A percentile compares a stretch with the other conserved stretches of the same genome.
These are phyloP conservation scores for Auriscalpium vulgare DNA, from an alignment of 768 basidiomycete species.

Conservation along the genomic window DNA sequence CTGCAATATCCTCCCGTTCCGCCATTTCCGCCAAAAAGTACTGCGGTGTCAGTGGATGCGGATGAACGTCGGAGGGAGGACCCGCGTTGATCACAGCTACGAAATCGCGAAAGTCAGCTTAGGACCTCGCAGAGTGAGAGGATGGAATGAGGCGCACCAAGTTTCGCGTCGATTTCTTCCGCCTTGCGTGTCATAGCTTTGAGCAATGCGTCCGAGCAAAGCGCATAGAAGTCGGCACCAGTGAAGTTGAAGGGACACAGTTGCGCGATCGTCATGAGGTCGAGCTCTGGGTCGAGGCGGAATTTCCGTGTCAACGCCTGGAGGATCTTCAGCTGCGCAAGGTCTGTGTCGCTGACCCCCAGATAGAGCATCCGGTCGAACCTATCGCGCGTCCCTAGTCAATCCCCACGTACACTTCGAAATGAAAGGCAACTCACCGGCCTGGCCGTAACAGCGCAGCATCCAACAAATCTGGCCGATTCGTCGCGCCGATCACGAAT, in stretches of 20 bases:
- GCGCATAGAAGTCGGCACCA: conserved; percentile 95
- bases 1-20: conserved; percentile 53
- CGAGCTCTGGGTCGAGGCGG: conserved; percentile 59
- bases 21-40: conserved; percentile 88
- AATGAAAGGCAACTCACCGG: conserved; percentile 38
- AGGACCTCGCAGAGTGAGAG: not conserved
- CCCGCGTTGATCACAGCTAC: conserved; percentile 35
- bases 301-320: conserved; percentile 92
- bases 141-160: conserved; percentile 40
- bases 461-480: conserved; percentile 87
- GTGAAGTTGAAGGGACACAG: conserved; percentile 90
- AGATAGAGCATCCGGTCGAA: conserved; percentile 97
- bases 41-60: conserved; percentile 73
- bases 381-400: conserved; percentile 30
- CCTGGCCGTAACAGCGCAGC: conserved; percentile 85
- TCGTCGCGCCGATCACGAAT: conserved; percentile 94
- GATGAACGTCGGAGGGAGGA: conserved; percentile 37
- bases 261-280: conserved; percentile 56
- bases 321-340: conserved; percentile 79
- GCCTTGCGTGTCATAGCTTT: conserved; percentile 92
- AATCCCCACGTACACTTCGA: not conserved
- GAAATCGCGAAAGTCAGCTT: not conserved
- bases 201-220: conserved; percentile 94
- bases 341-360: conserved; percentile 82
- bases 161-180: conserved; percentile 62